Percentiles rank a stretch among this genome's conserved stretches.
Conservation (phyloP, 768 basidiomycete species). For the Leccinellum albellum region DNA sequence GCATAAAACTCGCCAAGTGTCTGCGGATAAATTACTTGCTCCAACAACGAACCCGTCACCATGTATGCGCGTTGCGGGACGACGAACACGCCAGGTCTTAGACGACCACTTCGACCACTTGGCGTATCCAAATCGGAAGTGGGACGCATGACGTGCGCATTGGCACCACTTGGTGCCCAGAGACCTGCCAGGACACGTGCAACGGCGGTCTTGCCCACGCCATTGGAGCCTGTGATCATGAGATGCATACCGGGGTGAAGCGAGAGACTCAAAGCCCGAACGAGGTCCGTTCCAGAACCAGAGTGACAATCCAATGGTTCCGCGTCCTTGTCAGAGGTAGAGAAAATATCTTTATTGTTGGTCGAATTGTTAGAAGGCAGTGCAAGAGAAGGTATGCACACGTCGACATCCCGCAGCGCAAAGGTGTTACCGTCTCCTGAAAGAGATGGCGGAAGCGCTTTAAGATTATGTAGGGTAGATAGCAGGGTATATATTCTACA, state of each 20-base stretch:
- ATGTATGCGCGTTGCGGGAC: conserved; percentile 94
- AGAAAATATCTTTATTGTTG: conserved; percentile 1
- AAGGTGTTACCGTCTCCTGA: conserved; percentile 41
- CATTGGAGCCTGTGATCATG: conserved; percentile 91
- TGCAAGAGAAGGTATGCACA: conserved; percentile 50
- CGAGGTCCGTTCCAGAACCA: conserved; percentile 43
- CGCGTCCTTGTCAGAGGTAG: conserved; percentile 11
- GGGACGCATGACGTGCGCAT: conserved; percentile 31
- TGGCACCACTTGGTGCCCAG: conserved; percentile 63
- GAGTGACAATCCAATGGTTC: conserved; percentile 16
- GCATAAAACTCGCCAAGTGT: conserved; percentile 61
- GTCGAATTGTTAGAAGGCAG: neutral
- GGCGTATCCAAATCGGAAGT: conserved; percentile 22
- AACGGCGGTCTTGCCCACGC: conserved; percentile 87
- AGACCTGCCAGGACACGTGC: conserved; percentile 86
- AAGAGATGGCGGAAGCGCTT: conserved; percentile 42
- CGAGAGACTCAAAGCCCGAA: conserved; percentile 62
- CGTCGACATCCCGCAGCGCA: conserved; percentile 64
- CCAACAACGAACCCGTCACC: conserved; percentile 79
- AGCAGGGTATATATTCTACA: conserved; percentile 78
- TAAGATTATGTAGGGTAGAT: conserved; percentile 77
- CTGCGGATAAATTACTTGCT: conserved; percentile 94
- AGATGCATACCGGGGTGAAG: conserved; percentile 77
- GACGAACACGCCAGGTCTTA: conserved; percentile 58
- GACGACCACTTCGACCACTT: conserved; percentile 32